A percentile compares a stretch with the other conserved stretches of the same genome.
These are phyloP conservation scores for Erigeron philadelphicus DNA, from an alignment of 140 eudicot species.

Conservation along the genomic window DNA sequence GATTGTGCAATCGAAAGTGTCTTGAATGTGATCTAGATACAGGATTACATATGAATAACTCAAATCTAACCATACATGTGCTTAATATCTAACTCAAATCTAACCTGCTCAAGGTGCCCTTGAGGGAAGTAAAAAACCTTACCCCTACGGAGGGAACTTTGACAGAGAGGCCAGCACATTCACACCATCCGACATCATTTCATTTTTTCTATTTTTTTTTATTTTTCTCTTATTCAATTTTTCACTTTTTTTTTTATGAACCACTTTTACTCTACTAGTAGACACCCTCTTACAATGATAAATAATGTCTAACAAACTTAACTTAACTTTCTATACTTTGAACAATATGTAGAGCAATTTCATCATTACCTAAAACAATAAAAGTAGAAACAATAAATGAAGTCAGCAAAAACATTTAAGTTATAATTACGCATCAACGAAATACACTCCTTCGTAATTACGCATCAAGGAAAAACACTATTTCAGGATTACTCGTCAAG, in stretches of 20 bases:
- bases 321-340: no score
- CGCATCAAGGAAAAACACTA: not conserved
- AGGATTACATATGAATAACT: slow-evolving; percentile 14
- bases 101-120: slow-evolving; percentile 48
- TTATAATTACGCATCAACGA: no score
- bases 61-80: not conserved
- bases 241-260: no score
- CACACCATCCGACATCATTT: no score
- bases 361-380: slow-evolving; percentile 18
- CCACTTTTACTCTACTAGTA: no score
- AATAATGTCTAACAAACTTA: no score
- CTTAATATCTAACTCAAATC: not conserved
- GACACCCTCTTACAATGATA: no score
- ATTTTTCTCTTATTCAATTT: no score
- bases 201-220: no score
- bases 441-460: not conserved
- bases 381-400: slow-evolving; percentile 1
- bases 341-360: slow-evolving; percentile 22
- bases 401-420: slow-evolving; percentile 11
- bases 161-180: slow-evolving; percentile 35
- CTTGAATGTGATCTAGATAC: not conserved
- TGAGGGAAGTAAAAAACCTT: slow-evolving; percentile 44
- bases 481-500: not conserved
- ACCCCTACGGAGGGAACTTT: slow-evolving; percentile 33
- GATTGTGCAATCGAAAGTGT: not conserved